phyloP scores from a whole-genome alignment of 2,329 filamentous ascomycete species.

The Diaporthe caulivora region DNA sequence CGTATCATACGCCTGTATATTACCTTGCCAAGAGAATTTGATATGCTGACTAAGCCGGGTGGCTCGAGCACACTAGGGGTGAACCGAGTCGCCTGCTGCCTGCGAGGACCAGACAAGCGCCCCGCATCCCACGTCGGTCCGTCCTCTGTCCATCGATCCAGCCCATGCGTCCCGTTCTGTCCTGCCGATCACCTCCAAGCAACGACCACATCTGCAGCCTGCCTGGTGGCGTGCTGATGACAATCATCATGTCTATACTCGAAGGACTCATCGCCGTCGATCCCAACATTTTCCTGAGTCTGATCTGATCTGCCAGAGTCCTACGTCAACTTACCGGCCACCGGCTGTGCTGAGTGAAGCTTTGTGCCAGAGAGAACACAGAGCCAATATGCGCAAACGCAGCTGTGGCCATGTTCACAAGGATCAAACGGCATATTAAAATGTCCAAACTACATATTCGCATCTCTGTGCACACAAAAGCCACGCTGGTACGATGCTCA shows the following conservation, averaged over 20 bases:
- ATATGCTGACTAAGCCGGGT: conserved; percentile 8
- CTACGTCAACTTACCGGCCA: background rate
- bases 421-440: conserved; percentile 19
- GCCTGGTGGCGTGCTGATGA: too few relatives aligned
- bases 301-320: background rate
- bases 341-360: background rate
- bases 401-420: conserved; percentile 8
- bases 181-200: background rate
- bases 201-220: conserved; percentile 10
- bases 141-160: background rate
- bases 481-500: conserved; percentile 4
- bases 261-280: background rate
- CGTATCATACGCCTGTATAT: background rate
- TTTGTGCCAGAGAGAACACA: conserved; percentile 6
- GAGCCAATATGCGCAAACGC: conserved; percentile 21
- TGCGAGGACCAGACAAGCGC: background rate
- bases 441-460: conserved; percentile 25
- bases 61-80: background rate
- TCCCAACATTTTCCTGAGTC: background rate
- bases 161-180: background rate
- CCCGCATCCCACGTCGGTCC: conserved; percentile 1
- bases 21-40: background rate
- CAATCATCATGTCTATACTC: background rate
- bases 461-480: conserved; percentile 23
- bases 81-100: conserved; percentile 15